These are phyloP conservation scores for Salix udensis DNA, from an alignment of 345 rosid genomes.

Conservation along the genomic window DNA sequence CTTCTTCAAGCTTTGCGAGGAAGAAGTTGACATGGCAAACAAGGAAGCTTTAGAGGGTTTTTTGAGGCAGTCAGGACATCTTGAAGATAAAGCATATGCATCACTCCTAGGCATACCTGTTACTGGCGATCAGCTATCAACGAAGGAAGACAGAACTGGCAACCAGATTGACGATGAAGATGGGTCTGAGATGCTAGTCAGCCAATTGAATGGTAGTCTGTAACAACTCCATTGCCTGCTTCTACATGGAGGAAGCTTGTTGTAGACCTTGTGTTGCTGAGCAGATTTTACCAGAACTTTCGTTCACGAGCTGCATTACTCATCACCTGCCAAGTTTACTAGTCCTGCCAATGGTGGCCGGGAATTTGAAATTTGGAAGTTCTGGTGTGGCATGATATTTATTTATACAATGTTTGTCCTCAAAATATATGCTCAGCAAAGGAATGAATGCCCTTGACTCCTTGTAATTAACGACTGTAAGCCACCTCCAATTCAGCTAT, in stretches of 20 bases:
- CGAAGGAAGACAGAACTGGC: constrained; percentile 7
- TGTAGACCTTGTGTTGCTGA: neutral
- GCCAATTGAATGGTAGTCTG: constrained; percentile 42
- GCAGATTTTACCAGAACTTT: neutral
- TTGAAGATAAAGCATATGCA: constrained; percentile 46
- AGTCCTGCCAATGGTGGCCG: neutral
- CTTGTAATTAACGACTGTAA: neutral
- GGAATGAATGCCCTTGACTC: neutral
- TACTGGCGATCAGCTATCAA: constrained; percentile 1
- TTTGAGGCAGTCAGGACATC: constrained; percentile 53
- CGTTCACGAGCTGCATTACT: neutral
- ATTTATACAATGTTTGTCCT: neutral
- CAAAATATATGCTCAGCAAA: neutral
- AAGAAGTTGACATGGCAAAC: constrained; percentile 45
- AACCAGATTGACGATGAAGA: constrained; percentile 10
- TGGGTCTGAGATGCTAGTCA: constrained; percentile 35
- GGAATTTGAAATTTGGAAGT: neutral
- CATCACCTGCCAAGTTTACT: neutral
- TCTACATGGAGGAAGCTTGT: neutral
- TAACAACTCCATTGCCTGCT: constrained; percentile 14
- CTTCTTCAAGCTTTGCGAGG: constrained; percentile 64
- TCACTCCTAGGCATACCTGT: constrained; percentile 37
- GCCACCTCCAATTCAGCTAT: neutral
- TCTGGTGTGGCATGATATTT: neutral
- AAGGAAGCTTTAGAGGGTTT: constrained; percentile 51